Evolutionary conservation across 768 basidiomycete species (phyloP).

Genomic region (Tubosaeta brunneosetosa): DNA sequence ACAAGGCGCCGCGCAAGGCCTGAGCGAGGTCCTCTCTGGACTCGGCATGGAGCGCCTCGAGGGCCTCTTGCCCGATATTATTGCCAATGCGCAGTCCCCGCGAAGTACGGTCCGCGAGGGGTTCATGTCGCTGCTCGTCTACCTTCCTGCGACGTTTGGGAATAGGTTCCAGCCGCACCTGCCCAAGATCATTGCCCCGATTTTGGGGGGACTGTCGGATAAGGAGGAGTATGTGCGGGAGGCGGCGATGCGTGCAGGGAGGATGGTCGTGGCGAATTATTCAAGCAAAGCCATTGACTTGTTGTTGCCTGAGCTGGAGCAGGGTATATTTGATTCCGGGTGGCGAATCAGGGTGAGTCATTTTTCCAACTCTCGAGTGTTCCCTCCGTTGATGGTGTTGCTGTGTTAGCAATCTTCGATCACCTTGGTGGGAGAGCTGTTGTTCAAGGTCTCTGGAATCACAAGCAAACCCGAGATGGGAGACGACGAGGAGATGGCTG

Average conservation of each 20-base stretch:
- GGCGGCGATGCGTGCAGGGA: constrained; percentile 96
- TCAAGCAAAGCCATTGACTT: constrained; percentile 89
- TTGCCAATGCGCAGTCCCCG: constrained; percentile 85
- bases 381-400: background rate
- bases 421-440: constrained; percentile 88
- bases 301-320: constrained; percentile 88
- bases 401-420: constrained; percentile 80
- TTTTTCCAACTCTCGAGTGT: background rate
- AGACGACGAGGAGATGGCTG: constrained; percentile 66
- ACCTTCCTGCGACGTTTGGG: constrained; percentile 93
- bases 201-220: constrained; percentile 87
- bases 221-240: constrained; percentile 93
- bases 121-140: constrained; percentile 96
- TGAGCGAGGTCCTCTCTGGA: constrained; percentile 91
- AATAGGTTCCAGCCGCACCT: constrained; percentile 95
- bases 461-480: constrained; percentile 76
- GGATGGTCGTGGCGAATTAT: constrained; percentile 97
- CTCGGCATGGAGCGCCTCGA: constrained; percentile 98
- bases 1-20: constrained; percentile 96
- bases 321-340: constrained; percentile 88
- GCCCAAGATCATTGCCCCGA: constrained; percentile 89
- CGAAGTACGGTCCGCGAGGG: constrained; percentile 92
- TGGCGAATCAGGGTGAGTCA: constrained; percentile 88
- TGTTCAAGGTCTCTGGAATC: constrained; percentile 97
- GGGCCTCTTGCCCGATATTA: constrained; percentile 88